Base-by-base conservation (phyloP, 768 basidiomycete species). In the Pulveroboletus sp. region DNA sequence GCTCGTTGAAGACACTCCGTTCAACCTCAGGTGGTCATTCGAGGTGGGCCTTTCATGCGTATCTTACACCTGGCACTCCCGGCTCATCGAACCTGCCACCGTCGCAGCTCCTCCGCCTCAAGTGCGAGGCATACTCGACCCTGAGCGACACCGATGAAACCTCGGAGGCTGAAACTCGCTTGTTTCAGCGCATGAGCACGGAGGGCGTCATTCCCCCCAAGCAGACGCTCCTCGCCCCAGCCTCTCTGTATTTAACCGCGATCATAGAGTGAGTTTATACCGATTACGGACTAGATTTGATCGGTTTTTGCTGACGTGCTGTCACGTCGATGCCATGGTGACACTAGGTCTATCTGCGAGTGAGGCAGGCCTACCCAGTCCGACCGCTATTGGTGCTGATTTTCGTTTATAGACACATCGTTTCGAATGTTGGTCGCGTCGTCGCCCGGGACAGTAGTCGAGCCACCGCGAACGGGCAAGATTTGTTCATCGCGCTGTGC, bases 171-270 rank as follows among this genome's bases (percentile, higher is more conserved):
- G 84, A 89, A 61, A 70, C 65, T 32, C 80, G 76, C 54, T 73
- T 88, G 45, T 76, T 80, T 54, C 83, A 85, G 45, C 77, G 78
- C 34, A 82, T 89, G 76, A 63, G 60, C 35, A 71, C 70, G 44
- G 65, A 75, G n/a, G 75, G 77, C 23, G 73, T 76, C 12, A 71
- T 81, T 27, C 80, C 82, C 17, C 69, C 71, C 10, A 78, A 74
- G 43, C 66, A 78, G 17, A 65, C 76, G 7, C 75, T 87, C 9
- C 67, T 93, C 22, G 83, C 86, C 9, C 91, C 91, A 5, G 89
- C 93, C 27, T 85, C 90, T 17, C 64, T 96, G 37, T 96, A 94
- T 74, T 76, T 94, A 43, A 94, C 93, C 3, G 92, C 93, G 8
- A 89, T 95, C 55, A 74, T 96, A 26, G 93, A 96, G 93, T 94